phyloP scores from a whole-genome alignment of 345 rosid genomes.

The Limnanthes douglasii region DNA sequence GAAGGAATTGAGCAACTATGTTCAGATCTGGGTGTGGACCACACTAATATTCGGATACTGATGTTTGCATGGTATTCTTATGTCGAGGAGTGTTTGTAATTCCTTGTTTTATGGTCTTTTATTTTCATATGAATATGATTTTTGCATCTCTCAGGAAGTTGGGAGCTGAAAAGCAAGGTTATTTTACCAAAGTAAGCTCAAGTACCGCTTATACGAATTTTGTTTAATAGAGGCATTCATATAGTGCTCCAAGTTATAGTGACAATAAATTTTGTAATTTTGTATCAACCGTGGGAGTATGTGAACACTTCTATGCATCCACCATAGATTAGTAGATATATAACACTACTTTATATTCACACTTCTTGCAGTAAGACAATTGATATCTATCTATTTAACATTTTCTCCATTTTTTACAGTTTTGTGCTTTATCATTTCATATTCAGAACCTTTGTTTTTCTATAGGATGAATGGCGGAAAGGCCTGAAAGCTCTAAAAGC shows the following conservation, averaged over 20 bases:
- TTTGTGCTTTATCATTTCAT: neutral
- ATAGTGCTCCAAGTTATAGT: too few relatives aligned
- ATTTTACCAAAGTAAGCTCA: slow-evolving; percentile 24
- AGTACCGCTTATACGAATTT: neutral
- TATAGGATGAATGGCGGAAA: slow-evolving; percentile 36
- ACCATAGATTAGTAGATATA: too few relatives aligned
- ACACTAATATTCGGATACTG: slow-evolving; percentile 34
- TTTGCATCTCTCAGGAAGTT: slow-evolving; percentile 24
- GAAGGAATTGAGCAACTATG: slow-evolving; percentile 40
- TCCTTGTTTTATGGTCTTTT: neutral
- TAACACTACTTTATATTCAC: too few relatives aligned
- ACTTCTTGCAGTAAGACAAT: too few relatives aligned
- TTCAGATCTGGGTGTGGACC: slow-evolving; percentile 25
- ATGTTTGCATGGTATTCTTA: slow-evolving; percentile 37
- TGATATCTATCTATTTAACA: neutral
- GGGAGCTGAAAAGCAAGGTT: slow-evolving; percentile 36
- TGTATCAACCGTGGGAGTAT: too few relatives aligned
- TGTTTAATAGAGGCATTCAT: too few relatives aligned
- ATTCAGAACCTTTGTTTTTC: neutral
- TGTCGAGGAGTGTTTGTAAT: neutral
- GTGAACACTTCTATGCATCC: too few relatives aligned
- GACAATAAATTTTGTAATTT: too few relatives aligned
- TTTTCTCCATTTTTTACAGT: too few relatives aligned
- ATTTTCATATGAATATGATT: slow-evolving; percentile 2
- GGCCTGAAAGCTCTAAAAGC: slow-evolving; percentile 27